Conservation (phyloP, 2,329 filamentous ascomycete genomes). For the Penicillium digitatum region DNA sequence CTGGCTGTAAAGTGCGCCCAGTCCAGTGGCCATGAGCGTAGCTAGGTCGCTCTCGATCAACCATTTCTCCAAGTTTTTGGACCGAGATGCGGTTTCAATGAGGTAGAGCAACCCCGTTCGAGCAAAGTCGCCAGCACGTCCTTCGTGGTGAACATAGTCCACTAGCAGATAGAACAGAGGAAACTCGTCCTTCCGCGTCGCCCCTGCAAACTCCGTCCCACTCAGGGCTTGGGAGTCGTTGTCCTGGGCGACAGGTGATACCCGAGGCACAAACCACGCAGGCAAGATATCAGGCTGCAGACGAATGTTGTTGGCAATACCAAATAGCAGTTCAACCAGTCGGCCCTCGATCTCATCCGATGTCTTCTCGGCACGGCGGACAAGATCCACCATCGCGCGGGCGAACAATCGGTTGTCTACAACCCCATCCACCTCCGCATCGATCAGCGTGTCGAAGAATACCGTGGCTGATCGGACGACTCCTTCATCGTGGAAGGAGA, state of each 20-base stretch:
- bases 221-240: conserved; percentile 43
- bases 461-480: conserved; percentile 80
- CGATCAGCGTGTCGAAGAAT: conserved; percentile 86
- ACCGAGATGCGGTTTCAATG: conserved; percentile 85
- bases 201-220: conserved; percentile 71
- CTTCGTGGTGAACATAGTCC: conserved; percentile 94
- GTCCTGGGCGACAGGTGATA: conserved; percentile 34
- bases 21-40: conserved; percentile 91
- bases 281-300: conserved; percentile 80
- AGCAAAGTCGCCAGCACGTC: conserved; percentile 91
- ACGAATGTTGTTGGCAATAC: conserved; percentile 92
- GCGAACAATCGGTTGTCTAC: conserved; percentile 83
- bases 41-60: conserved; percentile 95
- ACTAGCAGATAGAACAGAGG: conserved; percentile 93
- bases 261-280: conserved; percentile 78
- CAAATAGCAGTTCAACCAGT: conserved; percentile 90
- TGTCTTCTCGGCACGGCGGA: conserved; percentile 65
- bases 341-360: conserved; percentile 79
- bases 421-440: conserved; percentile 94
- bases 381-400: conserved; percentile 77
- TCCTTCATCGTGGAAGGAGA: conserved; percentile 76
- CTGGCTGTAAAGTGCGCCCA: conserved; percentile 73
- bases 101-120: conserved; percentile 91
- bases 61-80: conserved; percentile 82
- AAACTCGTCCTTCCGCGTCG: conserved; percentile 86